These are phyloP conservation scores for Thalia dealbata DNA, from an alignment of 176 grass and related monocot species.

Conservation along the genomic window DNA sequence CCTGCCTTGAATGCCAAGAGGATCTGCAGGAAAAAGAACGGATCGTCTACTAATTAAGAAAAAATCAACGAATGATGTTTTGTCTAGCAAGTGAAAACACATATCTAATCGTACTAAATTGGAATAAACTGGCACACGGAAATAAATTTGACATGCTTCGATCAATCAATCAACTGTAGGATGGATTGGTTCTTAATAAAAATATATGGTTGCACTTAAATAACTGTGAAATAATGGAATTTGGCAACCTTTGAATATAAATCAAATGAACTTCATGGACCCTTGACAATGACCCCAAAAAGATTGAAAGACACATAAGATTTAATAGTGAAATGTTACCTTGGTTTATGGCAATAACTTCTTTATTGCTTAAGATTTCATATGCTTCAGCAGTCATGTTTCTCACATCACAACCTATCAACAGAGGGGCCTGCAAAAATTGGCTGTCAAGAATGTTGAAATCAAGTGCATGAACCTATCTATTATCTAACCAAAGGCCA, in stretches of 20 bases:
- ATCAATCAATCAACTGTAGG: not conserved
- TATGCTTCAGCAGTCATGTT: slow-evolving; percentile 77
- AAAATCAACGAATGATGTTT: slow-evolving; percentile 1
- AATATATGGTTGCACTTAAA: not conserved
- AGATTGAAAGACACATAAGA: not conserved
- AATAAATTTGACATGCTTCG: slow-evolving; percentile 1
- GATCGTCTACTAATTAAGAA: not conserved
- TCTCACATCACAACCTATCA: slow-evolving; percentile 94
- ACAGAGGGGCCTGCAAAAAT: slow-evolving; percentile 79
- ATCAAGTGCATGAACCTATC: not conserved
- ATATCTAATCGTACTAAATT: not conserved
- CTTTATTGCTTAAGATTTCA: slow-evolving; percentile 80
- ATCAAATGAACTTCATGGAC: not conserved
- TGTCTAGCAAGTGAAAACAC: not conserved
- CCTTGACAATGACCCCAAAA: not conserved
- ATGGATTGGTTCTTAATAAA: not conserved
- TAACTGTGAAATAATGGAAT: not conserved
- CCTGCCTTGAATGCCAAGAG: slow-evolving; percentile 90
- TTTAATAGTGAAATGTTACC: slow-evolving; percentile 30
- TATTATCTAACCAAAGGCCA: not conserved
- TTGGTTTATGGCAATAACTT: slow-evolving; percentile 92
- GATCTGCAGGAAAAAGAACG: slow-evolving; percentile 47
- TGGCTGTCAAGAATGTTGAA: slow-evolving; percentile 1
- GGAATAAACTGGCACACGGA: not conserved
- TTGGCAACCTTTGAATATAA: not conserved